Base-by-base conservation (phyloP, 306 rosid genomes). In the Calophaca sinica region DNA sequence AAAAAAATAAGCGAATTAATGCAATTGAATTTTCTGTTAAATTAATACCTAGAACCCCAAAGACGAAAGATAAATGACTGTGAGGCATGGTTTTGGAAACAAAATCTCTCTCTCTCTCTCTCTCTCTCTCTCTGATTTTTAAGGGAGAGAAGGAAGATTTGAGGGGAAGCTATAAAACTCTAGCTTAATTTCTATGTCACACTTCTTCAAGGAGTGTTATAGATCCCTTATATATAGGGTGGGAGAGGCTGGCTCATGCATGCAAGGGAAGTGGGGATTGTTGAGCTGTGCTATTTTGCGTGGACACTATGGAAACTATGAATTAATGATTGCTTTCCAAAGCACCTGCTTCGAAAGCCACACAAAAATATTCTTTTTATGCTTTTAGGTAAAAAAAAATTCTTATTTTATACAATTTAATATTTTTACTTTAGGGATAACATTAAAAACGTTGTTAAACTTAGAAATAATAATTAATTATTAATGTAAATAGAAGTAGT, bases 21-120 rank as follows among this genome's bases (percentile, higher is more conserved):
- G 68, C 6, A 32, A 50, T 44, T 75, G 45, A 45, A 54, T 5
- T 44, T 74, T 80, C 7, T 39, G 28, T 45, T 26, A 52, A 20
- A 41, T 41, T 9, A 4, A 35, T 86, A 91, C 97, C 97, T 68
- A 93, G 89, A 76, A 91, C 3, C 20, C 98, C 98, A 77, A 93
- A 88, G 39, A 74, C 29, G 46, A 91, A 70, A 59, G 62, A 73
- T 78, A 84, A 12, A 4, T 81, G 87, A 68, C 77, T 74, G 66
- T 87, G 88, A 2, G 81, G 6, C 87, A 84, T 84, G 75, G 14
- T 58, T 26, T 10, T 72, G 29, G 69, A 55, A 39, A 62, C 11
- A 61, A 20, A 20, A 20, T 20, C 0, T 20, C 0, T 20, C 57
- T 60, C 12, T 9, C 50, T 29, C 61, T 9, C 50, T 29, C 61